Conservation (phyloP, 1,284 basidiomycete genomes). For the Termitomyces sp. region DNA sequence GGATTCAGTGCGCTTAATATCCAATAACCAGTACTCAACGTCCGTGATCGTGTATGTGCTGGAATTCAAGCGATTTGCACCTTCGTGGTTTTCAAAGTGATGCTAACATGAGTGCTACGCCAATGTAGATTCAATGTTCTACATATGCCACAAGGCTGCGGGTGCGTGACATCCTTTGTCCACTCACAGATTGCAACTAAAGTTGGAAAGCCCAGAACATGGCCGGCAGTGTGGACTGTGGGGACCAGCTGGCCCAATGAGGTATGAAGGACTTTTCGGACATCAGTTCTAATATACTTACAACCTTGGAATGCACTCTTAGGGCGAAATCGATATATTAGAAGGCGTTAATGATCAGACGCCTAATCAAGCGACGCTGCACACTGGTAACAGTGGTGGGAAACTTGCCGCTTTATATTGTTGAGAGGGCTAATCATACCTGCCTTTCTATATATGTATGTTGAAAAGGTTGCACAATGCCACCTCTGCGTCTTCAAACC, state of each 20-base stretch:
- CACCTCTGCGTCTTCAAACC: constrained; percentile 38
- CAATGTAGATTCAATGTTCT: constrained; percentile 44
- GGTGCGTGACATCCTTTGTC: constrained; percentile 34
- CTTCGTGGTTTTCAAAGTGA: background rate
- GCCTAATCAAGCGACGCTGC: constrained; percentile 57
- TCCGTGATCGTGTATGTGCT: constrained; percentile 52
- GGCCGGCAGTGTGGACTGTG: constrained; percentile 48
- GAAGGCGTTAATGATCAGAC: constrained; percentile 60
- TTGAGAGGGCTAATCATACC: background rate
- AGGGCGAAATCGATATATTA: constrained; percentile 68
- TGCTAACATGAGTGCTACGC: background rate
- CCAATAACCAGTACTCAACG: constrained; percentile 45
- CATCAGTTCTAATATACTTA: background rate
- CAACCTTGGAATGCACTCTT: background rate
- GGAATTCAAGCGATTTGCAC: background rate
- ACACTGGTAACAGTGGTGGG: constrained; percentile 45
- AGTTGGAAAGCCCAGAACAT: constrained; percentile 31
- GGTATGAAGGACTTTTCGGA: constrained; percentile 20
- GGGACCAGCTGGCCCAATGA: constrained; percentile 45
- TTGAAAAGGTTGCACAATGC: constrained; percentile 53
- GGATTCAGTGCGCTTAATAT: constrained; percentile 53
- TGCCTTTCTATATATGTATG: background rate
- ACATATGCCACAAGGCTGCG: constrained; percentile 60
- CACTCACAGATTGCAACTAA: background rate
- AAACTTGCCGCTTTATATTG: background rate